Evolutionary conservation across 2,329 filamentous ascomycete species (phyloP), one percentile per base, ranked within the genome.

Genomic region (Cryphonectria parasitica): DNA sequence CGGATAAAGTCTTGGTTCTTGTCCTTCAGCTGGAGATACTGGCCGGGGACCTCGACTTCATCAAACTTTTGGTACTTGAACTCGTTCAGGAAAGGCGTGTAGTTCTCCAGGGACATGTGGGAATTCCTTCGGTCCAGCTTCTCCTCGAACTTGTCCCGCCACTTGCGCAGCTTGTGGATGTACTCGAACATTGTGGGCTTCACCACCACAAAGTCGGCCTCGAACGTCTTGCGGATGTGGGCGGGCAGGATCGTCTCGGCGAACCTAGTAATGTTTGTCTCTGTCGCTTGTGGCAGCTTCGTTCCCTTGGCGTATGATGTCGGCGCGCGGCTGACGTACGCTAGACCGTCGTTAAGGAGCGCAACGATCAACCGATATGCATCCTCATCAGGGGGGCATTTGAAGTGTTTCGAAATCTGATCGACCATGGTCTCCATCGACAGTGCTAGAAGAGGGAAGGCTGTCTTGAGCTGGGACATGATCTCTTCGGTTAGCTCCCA

Each of bases 341-440:
- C 94, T 67, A 99, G 83, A 0, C 94, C 96, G 80, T 99, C 96
- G 79, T 99, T 99, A 31, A 99, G 88, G 15, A 99, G 84, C 2
- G 96, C 97, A n/a, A 98, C 95, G 74, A 99, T 99, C 22, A 99
- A 86, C 65, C 96, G 89, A 81, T 98, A 98, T 2, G 96, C 97
- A 83, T 99, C 96, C 80, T 99, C 96, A 77, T 99, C 96, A 0
- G 95, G 95, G 19, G 95, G 95, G 77, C 96, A 98, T 83, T 99
- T 99, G 88, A 99, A 99, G 82, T 98, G 92, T 85, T 98, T 98
- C 80, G 96, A 92, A 71, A 99, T 97, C 81, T 98, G 95, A 78
- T 99, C 96, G 41, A 98, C 95, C 94, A 98, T 99, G 0, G 95
- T 97, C 83, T 99, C 96, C 96, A 99, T 98, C 0, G 95, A 98